Evolutionary conservation across 495 filamentous ascomycete species (phyloP).

Genomic region (Penicillium longicatenatum): DNA sequence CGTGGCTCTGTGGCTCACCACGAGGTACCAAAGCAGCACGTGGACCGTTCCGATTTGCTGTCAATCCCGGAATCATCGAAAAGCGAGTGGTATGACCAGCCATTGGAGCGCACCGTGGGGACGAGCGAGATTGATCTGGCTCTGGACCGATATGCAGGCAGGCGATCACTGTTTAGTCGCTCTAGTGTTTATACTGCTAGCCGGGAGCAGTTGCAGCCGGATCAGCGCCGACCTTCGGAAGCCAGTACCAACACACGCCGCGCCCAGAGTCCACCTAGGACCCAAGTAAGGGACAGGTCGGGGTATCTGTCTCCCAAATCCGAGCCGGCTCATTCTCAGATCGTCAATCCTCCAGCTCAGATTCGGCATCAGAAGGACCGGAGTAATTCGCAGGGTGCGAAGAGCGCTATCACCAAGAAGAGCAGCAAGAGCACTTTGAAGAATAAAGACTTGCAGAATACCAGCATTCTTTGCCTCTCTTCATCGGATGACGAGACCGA

Average conservation of each 20-base stretch:
- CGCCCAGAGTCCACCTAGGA: constrained; percentile 23
- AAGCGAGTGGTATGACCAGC: constrained; percentile 30
- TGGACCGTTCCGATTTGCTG: constrained; percentile 23
- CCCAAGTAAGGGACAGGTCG: constrained; percentile 25
- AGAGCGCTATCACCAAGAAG: constrained; percentile 37
- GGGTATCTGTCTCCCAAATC: constrained; percentile 22
- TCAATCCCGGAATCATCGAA: constrained; percentile 27
- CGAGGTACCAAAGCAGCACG: constrained; percentile 10
- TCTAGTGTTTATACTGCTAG: constrained; percentile 28
- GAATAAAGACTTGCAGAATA: constrained; percentile 48
- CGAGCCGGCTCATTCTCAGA: constrained; percentile 8
- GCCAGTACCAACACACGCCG: constrained; percentile 17
- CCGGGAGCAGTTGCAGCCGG: constrained; percentile 27
- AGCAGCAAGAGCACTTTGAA: constrained; percentile 48
- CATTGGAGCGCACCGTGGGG: constrained; percentile 36
- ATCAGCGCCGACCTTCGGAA: constrained; percentile 25
- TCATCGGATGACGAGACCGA: constrained; percentile 59
- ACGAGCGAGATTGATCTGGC: constrained; percentile 45
- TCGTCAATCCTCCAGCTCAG: constrained; percentile 16
- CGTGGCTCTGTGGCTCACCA: constrained; percentile 16
- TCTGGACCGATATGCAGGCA: constrained; percentile 35
- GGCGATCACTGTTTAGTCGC: constrained; percentile 28
- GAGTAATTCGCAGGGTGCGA: constrained; percentile 10
- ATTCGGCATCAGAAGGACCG: constrained; percentile 4
- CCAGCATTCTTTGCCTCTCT: constrained; percentile 58